phyloP scores from a whole-genome alignment of 2,329 filamentous ascomycete genomes.

The Epichloe coenophiala region DNA sequence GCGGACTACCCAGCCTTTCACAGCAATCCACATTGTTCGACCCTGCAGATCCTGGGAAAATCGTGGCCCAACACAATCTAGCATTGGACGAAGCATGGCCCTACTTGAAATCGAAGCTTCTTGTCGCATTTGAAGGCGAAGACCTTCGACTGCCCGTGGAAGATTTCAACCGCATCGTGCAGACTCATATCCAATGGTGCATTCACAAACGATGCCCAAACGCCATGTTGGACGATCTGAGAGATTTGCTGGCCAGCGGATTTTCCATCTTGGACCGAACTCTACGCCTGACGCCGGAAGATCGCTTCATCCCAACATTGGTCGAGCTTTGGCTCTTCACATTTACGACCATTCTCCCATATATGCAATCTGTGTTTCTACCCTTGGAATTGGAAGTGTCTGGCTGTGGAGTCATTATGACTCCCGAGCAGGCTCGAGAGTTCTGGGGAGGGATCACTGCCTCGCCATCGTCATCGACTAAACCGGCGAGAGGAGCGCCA shows the following conservation, averaged over 20 bases:
- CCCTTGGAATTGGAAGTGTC: conserved; percentile 89
- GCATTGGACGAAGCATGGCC: conserved; percentile 72
- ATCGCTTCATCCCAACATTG: conserved; percentile 75
- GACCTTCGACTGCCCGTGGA: conserved; percentile 69
- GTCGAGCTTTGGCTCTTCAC: conserved; percentile 92
- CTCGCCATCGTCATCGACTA: conserved; percentile 14
- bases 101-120: conserved; percentile 58
- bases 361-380: conserved; percentile 89
- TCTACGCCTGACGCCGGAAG: conserved; percentile 64
- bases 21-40: conserved; percentile 36
- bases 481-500: conserved; percentile 29
- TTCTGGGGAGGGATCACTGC: conserved; percentile 70
- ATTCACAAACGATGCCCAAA: conserved; percentile 60
- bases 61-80: conserved; percentile 52
- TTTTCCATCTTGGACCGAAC: conserved; percentile 80
- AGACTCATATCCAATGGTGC: conserved; percentile 64
- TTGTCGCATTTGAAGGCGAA: conserved; percentile 71
- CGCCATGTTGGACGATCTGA: conserved; percentile 60
- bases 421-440: conserved; percentile 63
- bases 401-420: conserved; percentile 69
- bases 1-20: conserved; percentile 33
- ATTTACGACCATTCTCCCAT: conserved; percentile 80
- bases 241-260: conserved; percentile 62
- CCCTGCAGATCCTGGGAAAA: conserved; percentile 40
- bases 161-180: conserved; percentile 71